phyloP scores from a whole-genome alignment of 2,329 filamentous ascomycete genomes.

The Mariannaea sp. region DNA sequence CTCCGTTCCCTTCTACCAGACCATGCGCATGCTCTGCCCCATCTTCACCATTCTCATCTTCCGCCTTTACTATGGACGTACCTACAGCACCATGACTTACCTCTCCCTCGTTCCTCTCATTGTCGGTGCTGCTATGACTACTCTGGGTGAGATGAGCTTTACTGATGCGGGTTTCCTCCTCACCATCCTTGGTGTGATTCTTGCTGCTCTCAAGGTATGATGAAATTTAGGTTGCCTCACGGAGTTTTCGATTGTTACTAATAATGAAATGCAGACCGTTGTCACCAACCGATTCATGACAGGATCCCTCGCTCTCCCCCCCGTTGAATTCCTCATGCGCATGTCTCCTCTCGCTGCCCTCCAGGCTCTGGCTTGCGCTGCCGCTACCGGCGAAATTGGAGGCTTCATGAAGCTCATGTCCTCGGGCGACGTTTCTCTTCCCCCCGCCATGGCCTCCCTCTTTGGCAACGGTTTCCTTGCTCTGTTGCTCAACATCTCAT shows the following conservation, averaged over 20 bases:
- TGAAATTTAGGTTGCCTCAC: constrained; percentile 8
- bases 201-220: constrained; percentile 58
- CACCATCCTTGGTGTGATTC: constrained; percentile 58
- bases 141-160: constrained; percentile 66
- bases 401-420: constrained; percentile 46
- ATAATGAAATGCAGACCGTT: constrained; percentile 52
- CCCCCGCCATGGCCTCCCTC: constrained; percentile 48
- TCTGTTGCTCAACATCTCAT: constrained; percentile 60
- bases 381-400: constrained; percentile 57
- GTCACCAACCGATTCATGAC: constrained; percentile 69
- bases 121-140: constrained; percentile 62
- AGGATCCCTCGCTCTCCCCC: constrained; percentile 59
- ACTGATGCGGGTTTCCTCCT: constrained; percentile 61
- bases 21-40: constrained; percentile 64
- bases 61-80: constrained; percentile 58
- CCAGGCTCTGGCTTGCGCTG: constrained; percentile 59
- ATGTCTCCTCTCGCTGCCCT: constrained; percentile 65
- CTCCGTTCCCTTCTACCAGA: constrained; percentile 69
- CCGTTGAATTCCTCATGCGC: constrained; percentile 64
- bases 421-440: constrained; percentile 43
- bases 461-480: constrained; percentile 59
- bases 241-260: constrained; percentile 10
- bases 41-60: constrained; percentile 67
- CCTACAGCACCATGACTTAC: constrained; percentile 61
- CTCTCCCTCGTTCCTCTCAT: constrained; percentile 65